Evolutionary conservation across 805 yeast species (phyloP), one percentile per base, ranked within the genome.

Genomic region (Clavispora asparagi): DNA sequence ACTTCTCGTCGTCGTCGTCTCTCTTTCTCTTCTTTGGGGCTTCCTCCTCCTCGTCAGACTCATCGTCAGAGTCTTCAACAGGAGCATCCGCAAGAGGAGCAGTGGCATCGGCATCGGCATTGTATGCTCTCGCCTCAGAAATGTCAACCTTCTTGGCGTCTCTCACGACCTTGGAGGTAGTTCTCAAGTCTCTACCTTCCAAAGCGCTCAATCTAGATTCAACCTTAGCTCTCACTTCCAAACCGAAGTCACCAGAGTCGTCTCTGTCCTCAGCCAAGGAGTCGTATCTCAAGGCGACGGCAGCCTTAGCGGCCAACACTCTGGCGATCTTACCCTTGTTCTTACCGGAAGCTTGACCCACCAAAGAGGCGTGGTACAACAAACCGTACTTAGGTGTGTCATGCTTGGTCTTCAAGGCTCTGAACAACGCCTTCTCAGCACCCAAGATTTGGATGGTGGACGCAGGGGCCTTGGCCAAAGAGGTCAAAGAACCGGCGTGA

Each of bases 311-410:
- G 59, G 99, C 99, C 54, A 94, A 81, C 57, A 94, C 96, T 77
- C 99, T 85, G 48, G 99, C 98, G 67, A 94, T 89, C 78, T 91
- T 94, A 76, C 99, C 99, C 79, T 94, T 94, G 78, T 94, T 94
- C 78, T 94, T 94, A 56, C 95, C 84, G 53, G 90, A 77, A 50
- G 99, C 99, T 70, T 82, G 85, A 59, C 96, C 96, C 61, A 90
- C 89, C 70, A 89, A 89, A 29, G 95, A 86, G 40, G 97, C 87
- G 74, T 91, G 96, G 78, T 91, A 90, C 62, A 90, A 88, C 65
- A 90, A 81, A 63, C 97, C 97, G 70, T 90, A 90, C 69, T 90
- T 90, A 58, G 97, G 97, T 57, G 97, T 90, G 74, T 91, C 88
- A 68, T 95, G 96, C 74, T 90, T 90, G 54, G 97, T 91, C 77